phyloP scores from a whole-genome alignment of 495 filamentous ascomycete genomes.

The Trichoderma reesei region DNA sequence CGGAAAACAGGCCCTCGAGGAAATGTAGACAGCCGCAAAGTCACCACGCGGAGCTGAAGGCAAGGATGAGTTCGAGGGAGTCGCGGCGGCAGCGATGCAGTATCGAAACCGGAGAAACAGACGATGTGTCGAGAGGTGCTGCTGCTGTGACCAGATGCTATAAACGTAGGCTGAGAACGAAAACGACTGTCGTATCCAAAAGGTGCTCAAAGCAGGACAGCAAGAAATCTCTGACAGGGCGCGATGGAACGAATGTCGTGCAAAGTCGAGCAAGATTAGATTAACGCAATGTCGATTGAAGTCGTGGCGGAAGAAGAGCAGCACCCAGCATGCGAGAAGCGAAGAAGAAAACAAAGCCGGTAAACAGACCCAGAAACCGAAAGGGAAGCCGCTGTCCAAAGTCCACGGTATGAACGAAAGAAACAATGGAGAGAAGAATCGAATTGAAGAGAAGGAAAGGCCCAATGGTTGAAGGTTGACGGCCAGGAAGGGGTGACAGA shows the following conservation, averaged over 20 bases:
- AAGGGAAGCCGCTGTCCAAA: neutral
- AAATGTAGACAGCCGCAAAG: neutral
- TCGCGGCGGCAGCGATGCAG: neutral
- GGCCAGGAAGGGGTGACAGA: constrained; percentile 1
- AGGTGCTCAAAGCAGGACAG: neutral
- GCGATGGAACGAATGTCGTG: constrained; percentile 6
- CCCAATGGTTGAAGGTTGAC: neutral
- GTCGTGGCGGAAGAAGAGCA: neutral
- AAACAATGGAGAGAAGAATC: neutral
- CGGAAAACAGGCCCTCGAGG: neutral
- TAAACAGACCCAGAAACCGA: neutral
- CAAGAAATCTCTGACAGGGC: neutral
- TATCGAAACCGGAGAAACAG: neutral
- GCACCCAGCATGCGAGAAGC: neutral
- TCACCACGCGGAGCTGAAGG: neutral
- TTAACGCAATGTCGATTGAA: neutral
- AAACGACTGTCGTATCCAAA: neutral
- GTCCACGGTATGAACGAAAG: neutral
- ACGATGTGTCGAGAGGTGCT: neutral
- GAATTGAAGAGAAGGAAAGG: neutral
- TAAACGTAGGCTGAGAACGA: neutral
- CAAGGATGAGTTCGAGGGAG: neutral
- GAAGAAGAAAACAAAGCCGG: neutral
- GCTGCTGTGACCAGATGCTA: neutral
- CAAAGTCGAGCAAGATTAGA: neutral